A percentile compares a stretch with the other conserved stretches of the same genome.
These are phyloP conservation scores for Erodium texanum DNA, from an alignment of 441 rosid species.

Conservation along the genomic window DNA sequence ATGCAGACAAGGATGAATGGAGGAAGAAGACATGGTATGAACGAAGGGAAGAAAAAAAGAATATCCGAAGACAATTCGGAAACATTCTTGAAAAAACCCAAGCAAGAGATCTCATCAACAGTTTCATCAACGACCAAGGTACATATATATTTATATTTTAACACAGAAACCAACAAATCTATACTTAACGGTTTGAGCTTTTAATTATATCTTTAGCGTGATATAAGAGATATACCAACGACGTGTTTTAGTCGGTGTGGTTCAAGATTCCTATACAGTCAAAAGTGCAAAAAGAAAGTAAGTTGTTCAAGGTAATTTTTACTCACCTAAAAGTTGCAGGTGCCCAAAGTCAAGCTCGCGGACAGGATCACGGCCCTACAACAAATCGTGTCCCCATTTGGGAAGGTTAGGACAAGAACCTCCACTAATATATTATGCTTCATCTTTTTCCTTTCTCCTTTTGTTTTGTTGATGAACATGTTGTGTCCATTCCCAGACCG, in stretches of 20 bases:
- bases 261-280: too few relatives aligned
- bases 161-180: too few relatives aligned
- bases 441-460: not conserved
- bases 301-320: not conserved
- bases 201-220: too few relatives aligned
- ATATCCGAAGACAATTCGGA: constrained; percentile 38
- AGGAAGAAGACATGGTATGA: constrained; percentile 23
- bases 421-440: constrained; percentile 8
- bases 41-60: constrained; percentile 57
- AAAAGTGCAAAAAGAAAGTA: not conserved
- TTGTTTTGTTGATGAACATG: not conserved
- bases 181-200: too few relatives aligned
- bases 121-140: constrained; percentile 35
- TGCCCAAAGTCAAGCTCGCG: constrained; percentile 73
- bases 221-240: too few relatives aligned
- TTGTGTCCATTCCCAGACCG: constrained; percentile 41
- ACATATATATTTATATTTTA: not conserved
- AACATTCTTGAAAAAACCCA: constrained; percentile 41
- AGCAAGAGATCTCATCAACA: constrained; percentile 37
- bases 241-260: too few relatives aligned
- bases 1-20: constrained; percentile 31
- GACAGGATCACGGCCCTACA: constrained; percentile 80
- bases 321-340: constrained; percentile 32
- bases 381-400: constrained; percentile 88
- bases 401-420: constrained; percentile 44